Evolutionary conservation across 2,329 filamentous ascomycete genomes (phyloP).

Genomic region (Blastomyces silverae): DNA sequence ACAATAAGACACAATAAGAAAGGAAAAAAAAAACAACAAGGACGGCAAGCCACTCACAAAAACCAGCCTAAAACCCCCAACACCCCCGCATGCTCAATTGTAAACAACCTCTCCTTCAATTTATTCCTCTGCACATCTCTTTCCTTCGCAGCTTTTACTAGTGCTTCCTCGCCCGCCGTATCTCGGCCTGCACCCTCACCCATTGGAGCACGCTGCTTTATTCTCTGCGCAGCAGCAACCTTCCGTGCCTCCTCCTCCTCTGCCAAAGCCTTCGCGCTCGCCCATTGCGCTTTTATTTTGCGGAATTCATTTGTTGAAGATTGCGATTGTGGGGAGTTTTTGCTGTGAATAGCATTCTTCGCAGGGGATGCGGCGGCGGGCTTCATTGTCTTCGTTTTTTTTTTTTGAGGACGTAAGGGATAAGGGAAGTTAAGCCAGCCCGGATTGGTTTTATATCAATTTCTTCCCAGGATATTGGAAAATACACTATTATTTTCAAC

Average conservation of each 20-base stretch:
- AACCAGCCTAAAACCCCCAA: slow-evolving; percentile 38
- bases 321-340: not conserved
- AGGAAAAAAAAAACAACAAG: no score
- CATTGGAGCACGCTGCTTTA: not conserved
- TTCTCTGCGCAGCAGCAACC: slow-evolving; percentile 13
- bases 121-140: slow-evolving; percentile 28
- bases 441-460: no score
- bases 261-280: slow-evolving; percentile 21
- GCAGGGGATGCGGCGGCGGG: not conserved
- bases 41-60: slow-evolving; percentile 30
- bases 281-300: slow-evolving; percentile 23
- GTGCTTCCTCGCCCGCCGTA: slow-evolving; percentile 18
- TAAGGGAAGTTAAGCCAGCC: not conserved
- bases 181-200: slow-evolving; percentile 4
- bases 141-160: slow-evolving; percentile 24
- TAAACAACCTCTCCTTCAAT: slow-evolving; percentile 35
- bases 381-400: not conserved
- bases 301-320: slow-evolving; percentile 18
- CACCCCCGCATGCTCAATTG: slow-evolving; percentile 34
- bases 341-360: slow-evolving; percentile 4
- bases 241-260: slow-evolving; percentile 21
- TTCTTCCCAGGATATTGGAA: no score
- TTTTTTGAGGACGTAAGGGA: no score
- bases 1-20: not conserved
- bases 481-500: no score